A percentile compares a stretch with the other conserved stretches of the same genome.
These are phyloP conservation scores for Agrocybe pediades DNA, from an alignment of 768 basidiomycete species.

Conservation along the genomic window DNA sequence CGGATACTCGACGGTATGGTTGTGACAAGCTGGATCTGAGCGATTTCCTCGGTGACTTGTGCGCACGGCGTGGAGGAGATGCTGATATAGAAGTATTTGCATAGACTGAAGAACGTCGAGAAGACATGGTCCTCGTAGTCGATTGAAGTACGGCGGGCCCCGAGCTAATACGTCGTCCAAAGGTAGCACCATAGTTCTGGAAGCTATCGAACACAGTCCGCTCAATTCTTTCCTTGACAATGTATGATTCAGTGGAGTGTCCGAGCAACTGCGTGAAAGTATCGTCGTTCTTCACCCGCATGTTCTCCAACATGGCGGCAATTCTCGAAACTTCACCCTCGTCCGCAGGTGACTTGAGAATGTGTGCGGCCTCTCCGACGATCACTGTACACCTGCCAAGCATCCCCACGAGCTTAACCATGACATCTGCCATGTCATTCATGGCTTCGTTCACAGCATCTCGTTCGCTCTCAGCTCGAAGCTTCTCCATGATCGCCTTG, in stretches of 20 bases:
- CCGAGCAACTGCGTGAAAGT: slow-evolving; percentile 69
- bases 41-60: slow-evolving; percentile 72
- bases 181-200: slow-evolving; percentile 49
- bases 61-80: slow-evolving; percentile 51
- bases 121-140: slow-evolving; percentile 19
- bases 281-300: slow-evolving; percentile 71
- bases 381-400: slow-evolving; percentile 77
- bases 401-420: slow-evolving; percentile 78
- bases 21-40: slow-evolving; percentile 65
- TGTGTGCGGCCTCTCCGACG: slow-evolving; percentile 57
- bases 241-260: slow-evolving; percentile 64
- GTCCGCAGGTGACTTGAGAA: slow-evolving; percentile 32
- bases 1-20: slow-evolving; percentile 65
- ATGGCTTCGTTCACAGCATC: slow-evolving; percentile 65
- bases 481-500: slow-evolving; percentile 70
- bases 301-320: slow-evolving; percentile 48
- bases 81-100: slow-evolving; percentile 46
- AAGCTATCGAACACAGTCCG: slow-evolving; percentile 47
- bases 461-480: slow-evolving; percentile 66
- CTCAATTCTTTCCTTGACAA: slow-evolving; percentile 35
- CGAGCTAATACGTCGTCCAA: slow-evolving; percentile 52
- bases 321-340: slow-evolving; percentile 48
- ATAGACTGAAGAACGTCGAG: slow-evolving; percentile 42
- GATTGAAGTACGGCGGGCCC: slow-evolving; percentile 47
- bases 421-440: slow-evolving; percentile 61